phyloP scores from a whole-genome alignment of 2,329 filamentous ascomycete species.

The Sphaerulina musiva region DNA sequence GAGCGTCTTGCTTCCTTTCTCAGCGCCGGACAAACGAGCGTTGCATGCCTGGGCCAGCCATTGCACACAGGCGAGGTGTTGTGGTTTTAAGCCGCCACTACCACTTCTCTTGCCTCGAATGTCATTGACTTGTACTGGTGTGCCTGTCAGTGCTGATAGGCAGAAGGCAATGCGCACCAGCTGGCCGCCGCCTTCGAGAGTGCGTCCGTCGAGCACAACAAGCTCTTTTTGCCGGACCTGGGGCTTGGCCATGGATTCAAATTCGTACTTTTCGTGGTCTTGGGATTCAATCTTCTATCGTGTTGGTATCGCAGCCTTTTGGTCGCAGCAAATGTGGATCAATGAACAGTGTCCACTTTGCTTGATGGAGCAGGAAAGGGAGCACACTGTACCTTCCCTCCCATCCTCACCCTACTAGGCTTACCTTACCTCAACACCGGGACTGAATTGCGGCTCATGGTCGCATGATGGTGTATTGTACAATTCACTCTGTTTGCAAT shows the following conservation, averaged over 20 bases:
- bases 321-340: too few relatives aligned
- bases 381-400: too few relatives aligned
- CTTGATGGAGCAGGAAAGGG: too few relatives aligned
- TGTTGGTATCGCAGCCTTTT: neutral
- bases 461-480: too few relatives aligned
- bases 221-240: neutral
- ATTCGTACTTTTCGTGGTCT: neutral
- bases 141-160: slow-evolving; percentile 48
- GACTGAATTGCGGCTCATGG: too few relatives aligned
- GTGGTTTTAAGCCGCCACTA: slow-evolving; percentile 51
- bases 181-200: slow-evolving; percentile 55
- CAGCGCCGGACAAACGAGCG: slow-evolving; percentile 39
- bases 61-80: slow-evolving; percentile 51
- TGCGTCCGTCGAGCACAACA: slow-evolving; percentile 34
- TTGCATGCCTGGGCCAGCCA: slow-evolving; percentile 47
- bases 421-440: too few relatives aligned
- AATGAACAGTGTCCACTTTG: too few relatives aligned
- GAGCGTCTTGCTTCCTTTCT: slow-evolving; percentile 40
- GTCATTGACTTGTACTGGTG: slow-evolving; percentile 45
- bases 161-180: slow-evolving; percentile 52
- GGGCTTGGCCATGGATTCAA: neutral
- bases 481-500: too few relatives aligned
- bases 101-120: slow-evolving; percentile 50
- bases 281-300: neutral
- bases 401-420: too few relatives aligned